Evolutionary conservation across 495 filamentous ascomycete species (phyloP).

Genomic region (Cryomyces minteri): DNA sequence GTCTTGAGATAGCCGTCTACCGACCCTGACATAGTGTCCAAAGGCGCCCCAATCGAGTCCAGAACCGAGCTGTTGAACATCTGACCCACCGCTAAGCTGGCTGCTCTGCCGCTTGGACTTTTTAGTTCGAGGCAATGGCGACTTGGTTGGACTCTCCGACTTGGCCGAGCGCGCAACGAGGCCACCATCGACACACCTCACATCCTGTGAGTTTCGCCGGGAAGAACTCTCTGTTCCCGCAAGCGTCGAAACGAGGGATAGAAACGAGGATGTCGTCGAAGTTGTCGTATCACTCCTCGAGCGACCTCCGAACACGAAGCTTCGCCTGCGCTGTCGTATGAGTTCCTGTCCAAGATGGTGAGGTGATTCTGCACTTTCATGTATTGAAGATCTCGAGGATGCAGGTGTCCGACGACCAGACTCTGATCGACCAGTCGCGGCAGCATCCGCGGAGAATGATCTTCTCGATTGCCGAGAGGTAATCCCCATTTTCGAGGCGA

Average conservation of each 20-base stretch:
- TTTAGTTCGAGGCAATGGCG: neutral
- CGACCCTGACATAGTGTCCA: neutral
- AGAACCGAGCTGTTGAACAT: neutral
- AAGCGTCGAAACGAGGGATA: constrained; percentile 6
- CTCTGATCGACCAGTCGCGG: neutral
- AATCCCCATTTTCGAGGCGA: too few species aligned
- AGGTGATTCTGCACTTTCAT: neutral
- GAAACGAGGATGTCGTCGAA: constrained; percentile 7
- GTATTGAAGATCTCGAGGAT: neutral
- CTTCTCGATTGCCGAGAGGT: too few species aligned
- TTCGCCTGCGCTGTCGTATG: constrained; percentile 5
- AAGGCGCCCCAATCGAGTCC: neutral
- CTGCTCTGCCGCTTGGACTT: neutral
- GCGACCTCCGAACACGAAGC: constrained; percentile 11
- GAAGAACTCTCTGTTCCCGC: constrained; percentile 2
- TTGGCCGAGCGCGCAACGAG: neutral
- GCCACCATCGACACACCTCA: neutral
- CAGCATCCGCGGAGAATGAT: too few species aligned
- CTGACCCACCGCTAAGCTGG: neutral
- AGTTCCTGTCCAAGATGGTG: neutral
- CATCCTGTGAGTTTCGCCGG: constrained; percentile 6
- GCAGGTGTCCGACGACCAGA: neutral
- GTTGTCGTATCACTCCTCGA: constrained; percentile 12
- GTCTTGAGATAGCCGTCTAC: neutral
- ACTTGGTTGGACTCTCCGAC: neutral